A percentile compares a stretch with the other conserved stretches of the same genome.
Evolutionary conservation across 2,329 filamentous ascomycete genomes (phyloP).

Genomic region (Fusarium bactridioides): DNA sequence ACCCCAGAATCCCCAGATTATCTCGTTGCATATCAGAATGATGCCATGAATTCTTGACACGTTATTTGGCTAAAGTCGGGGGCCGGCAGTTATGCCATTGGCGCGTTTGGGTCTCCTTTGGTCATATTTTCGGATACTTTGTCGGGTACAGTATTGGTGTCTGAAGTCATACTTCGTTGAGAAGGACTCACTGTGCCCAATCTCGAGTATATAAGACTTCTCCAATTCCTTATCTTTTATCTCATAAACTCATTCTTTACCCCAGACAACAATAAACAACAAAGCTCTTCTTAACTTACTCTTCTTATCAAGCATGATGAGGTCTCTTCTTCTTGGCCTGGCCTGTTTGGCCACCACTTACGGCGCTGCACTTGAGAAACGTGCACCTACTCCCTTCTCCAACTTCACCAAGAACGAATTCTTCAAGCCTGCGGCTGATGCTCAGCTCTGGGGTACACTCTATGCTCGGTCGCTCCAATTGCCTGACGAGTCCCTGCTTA

Average conservation of each 20-base stretch:
- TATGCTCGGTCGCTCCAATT: background rate
- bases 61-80: background rate
- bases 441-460: background rate
- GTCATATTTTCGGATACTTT: background rate
- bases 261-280: background rate
- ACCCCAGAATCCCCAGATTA: background rate
- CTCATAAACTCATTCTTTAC: background rate
- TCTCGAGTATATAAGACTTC: background rate
- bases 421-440: background rate
- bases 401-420: background rate
- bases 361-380: background rate
- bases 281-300: background rate
- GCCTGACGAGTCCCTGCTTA: background rate
- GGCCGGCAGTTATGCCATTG: background rate
- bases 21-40: background rate
- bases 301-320: background rate
- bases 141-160: background rate
- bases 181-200: fast-evolving
- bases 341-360: background rate
- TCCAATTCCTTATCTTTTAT: background rate
- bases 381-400: background rate
- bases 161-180: background rate
- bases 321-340: background rate
- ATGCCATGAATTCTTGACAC: background rate
- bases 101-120: background rate